phyloP scores from a whole-genome alignment of 164 flowering plant genomes.

The Pachysandra terminalis region DNA sequence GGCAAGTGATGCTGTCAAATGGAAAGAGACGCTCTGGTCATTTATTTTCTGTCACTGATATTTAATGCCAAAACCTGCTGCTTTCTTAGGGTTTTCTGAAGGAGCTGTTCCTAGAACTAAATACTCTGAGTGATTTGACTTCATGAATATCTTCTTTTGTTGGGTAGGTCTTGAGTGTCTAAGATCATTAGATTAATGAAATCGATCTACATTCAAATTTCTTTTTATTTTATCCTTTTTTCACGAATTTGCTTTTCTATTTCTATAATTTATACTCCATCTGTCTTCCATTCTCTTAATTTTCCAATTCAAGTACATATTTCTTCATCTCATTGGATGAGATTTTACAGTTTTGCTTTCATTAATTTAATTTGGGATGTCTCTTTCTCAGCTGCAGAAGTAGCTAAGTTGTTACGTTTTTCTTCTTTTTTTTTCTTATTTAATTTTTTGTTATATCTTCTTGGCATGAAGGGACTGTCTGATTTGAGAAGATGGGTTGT shows the following conservation, averaged over 20 bases:
- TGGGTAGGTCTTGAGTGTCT: no score
- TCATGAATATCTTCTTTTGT: neutral
- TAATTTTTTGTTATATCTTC: neutral
- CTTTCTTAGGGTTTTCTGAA: slow-evolving; percentile 1
- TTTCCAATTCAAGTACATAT: neutral
- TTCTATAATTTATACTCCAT: no score
- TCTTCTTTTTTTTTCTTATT: neutral
- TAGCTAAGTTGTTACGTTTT: neutral
- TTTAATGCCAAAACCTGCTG: slow-evolving; percentile 15
- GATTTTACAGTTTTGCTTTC: neutral
- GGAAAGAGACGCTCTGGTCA: neutral
- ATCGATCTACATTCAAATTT: neutral
- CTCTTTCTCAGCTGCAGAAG: neutral
- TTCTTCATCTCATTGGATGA: neutral
- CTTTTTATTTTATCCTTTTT: neutral
- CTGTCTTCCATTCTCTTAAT: neutral
- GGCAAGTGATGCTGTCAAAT: neutral
- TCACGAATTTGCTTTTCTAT: neutral
- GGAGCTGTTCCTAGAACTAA: slow-evolving; percentile 6
- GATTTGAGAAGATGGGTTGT: neutral
- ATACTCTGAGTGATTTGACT: slow-evolving; percentile 14
- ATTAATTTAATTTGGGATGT: neutral
- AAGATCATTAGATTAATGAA: neutral
- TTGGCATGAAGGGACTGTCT: neutral
- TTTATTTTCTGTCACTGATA: slow-evolving; percentile 3